phyloP scores from a whole-genome alignment of 805 yeast genomes.

The Saccharomycopsis microspora region DNA sequence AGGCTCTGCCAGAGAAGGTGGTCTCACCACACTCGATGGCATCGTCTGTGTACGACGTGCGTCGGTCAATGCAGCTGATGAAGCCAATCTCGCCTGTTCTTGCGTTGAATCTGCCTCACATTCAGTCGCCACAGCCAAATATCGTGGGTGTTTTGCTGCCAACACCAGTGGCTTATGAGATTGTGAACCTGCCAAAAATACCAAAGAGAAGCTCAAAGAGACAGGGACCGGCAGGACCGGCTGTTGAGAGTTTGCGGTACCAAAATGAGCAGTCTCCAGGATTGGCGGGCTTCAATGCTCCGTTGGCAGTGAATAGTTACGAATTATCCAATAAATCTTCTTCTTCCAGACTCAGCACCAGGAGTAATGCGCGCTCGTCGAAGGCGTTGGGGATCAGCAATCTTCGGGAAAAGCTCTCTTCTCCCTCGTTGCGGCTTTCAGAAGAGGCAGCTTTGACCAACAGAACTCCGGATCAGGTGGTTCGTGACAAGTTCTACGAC shows the following conservation, averaged over 20 bases:
- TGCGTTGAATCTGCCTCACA: neutral
- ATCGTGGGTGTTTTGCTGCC: neutral
- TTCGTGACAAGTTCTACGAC: constrained; percentile 11
- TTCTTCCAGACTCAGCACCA: neutral
- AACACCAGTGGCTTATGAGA: neutral
- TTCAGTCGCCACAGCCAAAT: neutral
- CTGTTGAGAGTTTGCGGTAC: neutral
- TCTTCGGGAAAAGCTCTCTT: neutral
- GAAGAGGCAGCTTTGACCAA: constrained; percentile 6
- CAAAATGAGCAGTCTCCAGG: constrained; percentile 1
- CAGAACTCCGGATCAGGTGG: constrained; percentile 9
- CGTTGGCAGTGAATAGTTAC: constrained; percentile 3
- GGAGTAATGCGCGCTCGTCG: constrained; percentile 1
- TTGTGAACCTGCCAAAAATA: constrained; percentile 11
- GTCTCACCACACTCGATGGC: neutral
- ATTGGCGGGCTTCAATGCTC: constrained; percentile 13
- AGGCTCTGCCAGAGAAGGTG: neutral
- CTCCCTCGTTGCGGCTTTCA: neutral
- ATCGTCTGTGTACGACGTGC: constrained; percentile 11
- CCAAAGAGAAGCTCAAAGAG: constrained; percentile 15
- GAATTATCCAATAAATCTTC: neutral
- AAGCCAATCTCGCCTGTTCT: neutral
- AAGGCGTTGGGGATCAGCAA: constrained; percentile 11
- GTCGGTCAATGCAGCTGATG: constrained; percentile 5
- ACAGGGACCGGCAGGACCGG: neutral